phyloP scores from a whole-genome alignment of 1,284 basidiomycete species.

The Somion occarium region DNA sequence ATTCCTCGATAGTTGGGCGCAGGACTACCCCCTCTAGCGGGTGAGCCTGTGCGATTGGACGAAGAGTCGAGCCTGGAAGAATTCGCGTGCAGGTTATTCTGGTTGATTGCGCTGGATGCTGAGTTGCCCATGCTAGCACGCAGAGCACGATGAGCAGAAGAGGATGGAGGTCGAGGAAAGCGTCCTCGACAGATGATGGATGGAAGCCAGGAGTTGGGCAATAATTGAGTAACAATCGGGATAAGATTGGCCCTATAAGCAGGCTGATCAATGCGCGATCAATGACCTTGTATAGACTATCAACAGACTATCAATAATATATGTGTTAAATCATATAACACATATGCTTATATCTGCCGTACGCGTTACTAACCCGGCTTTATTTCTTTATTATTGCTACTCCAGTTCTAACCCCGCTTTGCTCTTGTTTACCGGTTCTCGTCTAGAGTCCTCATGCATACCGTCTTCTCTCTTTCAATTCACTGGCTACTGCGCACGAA shows the following conservation, averaged over 20 bases:
- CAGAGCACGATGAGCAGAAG: neutral
- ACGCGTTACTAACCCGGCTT: neutral
- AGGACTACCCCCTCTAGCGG: conserved; percentile 23
- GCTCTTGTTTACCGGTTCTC: neutral
- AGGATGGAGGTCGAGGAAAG: neutral
- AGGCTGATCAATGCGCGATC: neutral
- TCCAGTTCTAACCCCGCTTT: neutral
- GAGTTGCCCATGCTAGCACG: conserved; percentile 29
- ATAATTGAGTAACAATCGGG: neutral
- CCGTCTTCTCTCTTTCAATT: too few relatives aligned
- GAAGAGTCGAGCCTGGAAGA: conserved; percentile 17
- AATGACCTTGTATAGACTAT: neutral
- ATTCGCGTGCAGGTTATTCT: conserved; percentile 11
- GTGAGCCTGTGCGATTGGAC: conserved; percentile 19
- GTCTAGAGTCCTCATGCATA: too few relatives aligned
- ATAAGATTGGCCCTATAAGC: neutral
- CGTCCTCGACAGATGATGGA: neutral
- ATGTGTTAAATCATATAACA: neutral
- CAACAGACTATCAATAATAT: neutral
- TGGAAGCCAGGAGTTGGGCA: neutral
- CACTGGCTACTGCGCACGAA: too few relatives aligned
- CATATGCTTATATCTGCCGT: neutral
- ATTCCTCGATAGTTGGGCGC: conserved; percentile 24
- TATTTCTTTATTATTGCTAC: neutral
- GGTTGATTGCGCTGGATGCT: conserved; percentile 25